Conservation (phyloP, 176 grass and related monocot species). For the Thinopyrum elongatum region DNA sequence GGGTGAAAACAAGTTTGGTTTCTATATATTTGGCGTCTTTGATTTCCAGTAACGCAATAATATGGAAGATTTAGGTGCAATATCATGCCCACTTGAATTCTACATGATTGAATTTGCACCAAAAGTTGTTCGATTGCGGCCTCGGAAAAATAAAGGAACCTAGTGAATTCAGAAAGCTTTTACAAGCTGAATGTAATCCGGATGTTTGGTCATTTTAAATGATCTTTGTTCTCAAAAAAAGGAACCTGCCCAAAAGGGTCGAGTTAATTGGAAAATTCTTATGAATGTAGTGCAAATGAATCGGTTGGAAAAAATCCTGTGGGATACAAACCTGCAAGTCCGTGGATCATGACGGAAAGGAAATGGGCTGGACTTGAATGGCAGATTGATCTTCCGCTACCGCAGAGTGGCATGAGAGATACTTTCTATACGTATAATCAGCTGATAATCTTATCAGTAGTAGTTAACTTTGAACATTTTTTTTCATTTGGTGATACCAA, state of each 20-base stretch:
- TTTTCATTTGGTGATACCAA: neutral
- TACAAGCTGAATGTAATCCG: too few relatives aligned
- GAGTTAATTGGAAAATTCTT: too few relatives aligned
- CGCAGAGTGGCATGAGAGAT: neutral
- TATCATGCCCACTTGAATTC: neutral
- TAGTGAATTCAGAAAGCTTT: neutral
- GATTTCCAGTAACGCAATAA: too few relatives aligned
- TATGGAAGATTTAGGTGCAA: neutral
- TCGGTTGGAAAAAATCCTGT: neutral
- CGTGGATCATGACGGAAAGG: neutral
- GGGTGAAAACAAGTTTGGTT: neutral
- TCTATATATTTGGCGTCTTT: too few relatives aligned
- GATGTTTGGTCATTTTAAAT: too few relatives aligned
- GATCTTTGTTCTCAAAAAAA: too few relatives aligned
- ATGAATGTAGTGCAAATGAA: too few relatives aligned
- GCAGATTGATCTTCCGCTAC: neutral
- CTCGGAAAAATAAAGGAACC: neutral
- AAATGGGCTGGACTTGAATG: neutral
- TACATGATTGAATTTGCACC: neutral
- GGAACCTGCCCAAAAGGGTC: too few relatives aligned
- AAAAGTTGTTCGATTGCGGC: neutral
- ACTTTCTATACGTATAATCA: neutral
- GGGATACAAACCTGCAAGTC: neutral
- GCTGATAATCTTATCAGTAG: neutral
- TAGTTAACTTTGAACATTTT: neutral